Conservation (phyloP, 495 filamentous ascomycete genomes). For the Bacidia rubella region DNA sequence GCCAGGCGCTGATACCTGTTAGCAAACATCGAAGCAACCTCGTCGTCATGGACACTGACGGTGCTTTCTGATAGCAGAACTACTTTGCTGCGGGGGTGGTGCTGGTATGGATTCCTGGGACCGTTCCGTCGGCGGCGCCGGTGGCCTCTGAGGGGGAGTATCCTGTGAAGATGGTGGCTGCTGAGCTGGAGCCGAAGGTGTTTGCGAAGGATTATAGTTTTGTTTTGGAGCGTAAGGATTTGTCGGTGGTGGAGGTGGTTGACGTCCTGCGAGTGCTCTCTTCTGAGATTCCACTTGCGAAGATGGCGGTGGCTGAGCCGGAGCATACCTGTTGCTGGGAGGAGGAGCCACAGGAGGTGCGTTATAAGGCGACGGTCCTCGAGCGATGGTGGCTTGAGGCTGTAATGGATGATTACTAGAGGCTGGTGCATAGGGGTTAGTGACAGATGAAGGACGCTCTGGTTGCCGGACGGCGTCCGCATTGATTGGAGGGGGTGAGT, state of each 20-base stretch:
- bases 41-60: conserved; percentile 36
- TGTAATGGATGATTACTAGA: conserved; percentile 25
- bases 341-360: conserved; percentile 62
- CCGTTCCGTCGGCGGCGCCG: conserved; percentile 14
- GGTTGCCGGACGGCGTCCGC: conserved; percentile 31
- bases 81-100: conserved; percentile 36
- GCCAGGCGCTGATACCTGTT: conserved; percentile 43
- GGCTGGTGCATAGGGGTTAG: conserved; percentile 51
- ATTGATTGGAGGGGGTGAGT: conserved; percentile 33
- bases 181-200: conserved; percentile 23
- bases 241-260: conserved; percentile 36
- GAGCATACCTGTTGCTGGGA: conserved; percentile 73
- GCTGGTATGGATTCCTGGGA: conserved; percentile 34
- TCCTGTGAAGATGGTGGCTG: conserved; percentile 22
- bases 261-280: conserved; percentile 11
- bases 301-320: conserved; percentile 51
- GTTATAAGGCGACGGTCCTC: conserved; percentile 82
- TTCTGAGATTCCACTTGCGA: conserved; percentile 29
- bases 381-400: conserved; percentile 43
- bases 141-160: conserved; percentile 12
- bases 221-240: conserved; percentile 49
- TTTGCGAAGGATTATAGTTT: conserved; percentile 24
- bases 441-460: conserved; percentile 44
- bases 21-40: background rate
- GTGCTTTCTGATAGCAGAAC: conserved; percentile 43